Evolutionary conservation across 2,329 filamentous ascomycete genomes (phyloP).

Genomic region (Phoma sp.): DNA sequence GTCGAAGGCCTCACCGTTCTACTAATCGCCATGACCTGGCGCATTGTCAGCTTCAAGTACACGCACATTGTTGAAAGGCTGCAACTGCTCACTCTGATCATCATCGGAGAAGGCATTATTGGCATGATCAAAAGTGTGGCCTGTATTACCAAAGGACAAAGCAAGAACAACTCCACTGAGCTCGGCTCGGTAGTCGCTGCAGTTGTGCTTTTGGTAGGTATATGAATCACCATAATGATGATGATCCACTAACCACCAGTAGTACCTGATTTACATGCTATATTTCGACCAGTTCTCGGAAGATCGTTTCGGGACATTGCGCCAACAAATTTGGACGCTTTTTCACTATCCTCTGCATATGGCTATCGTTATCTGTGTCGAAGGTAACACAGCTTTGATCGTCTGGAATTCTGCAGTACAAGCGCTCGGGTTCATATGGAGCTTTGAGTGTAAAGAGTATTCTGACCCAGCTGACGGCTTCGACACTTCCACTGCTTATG

Average conservation of each 20-base stretch:
- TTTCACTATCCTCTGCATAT: conserved; percentile 68
- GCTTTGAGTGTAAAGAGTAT: conserved; percentile 19
- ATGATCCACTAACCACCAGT: background rate
- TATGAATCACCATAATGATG: background rate
- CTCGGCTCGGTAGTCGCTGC: conserved; percentile 30
- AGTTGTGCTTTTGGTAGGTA: conserved; percentile 23
- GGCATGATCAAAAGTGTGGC: conserved; percentile 54
- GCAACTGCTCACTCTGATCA: conserved; percentile 66
- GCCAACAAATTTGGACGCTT: conserved; percentile 63
- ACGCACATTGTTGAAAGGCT: conserved; percentile 67
- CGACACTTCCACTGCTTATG: conserved; percentile 8
- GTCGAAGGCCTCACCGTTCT: conserved; percentile 30
- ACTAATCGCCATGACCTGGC: conserved; percentile 47
- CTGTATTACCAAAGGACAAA: conserved; percentile 31
- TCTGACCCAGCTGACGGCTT: conserved; percentile 24
- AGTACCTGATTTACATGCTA: conserved; percentile 64
- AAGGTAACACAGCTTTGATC: conserved; percentile 52
- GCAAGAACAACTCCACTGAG: conserved; percentile 26
- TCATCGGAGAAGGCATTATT: conserved; percentile 68
- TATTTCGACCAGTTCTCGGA: conserved; percentile 62
- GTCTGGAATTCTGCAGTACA: conserved; percentile 36
- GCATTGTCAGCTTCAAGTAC: conserved; percentile 62
- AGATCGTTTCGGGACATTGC: conserved; percentile 55
- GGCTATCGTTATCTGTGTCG: conserved; percentile 64
- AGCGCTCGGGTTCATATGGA: conserved; percentile 30